Evolutionary conservation across 768 basidiomycete genomes (phyloP).

Genomic region (Tulasnella sp.): DNA sequence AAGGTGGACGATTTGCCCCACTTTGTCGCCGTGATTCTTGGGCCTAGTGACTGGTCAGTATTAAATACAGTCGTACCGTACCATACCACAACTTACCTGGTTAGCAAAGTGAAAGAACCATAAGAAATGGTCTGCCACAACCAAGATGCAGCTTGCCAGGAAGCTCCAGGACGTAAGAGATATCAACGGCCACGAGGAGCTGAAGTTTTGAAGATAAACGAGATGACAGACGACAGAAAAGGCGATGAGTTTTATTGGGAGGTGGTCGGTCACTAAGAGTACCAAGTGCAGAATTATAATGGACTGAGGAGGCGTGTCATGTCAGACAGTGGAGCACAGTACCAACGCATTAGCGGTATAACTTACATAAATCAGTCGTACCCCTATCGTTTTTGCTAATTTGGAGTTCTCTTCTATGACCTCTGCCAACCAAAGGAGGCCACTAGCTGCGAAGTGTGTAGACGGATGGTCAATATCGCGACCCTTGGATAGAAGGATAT

Average conservation of each 20-base stretch:
- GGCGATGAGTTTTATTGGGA: constrained; percentile 61
- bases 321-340: background rate
- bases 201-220: constrained; percentile 90
- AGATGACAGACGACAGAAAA: constrained; percentile 81
- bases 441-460: constrained; percentile 55
- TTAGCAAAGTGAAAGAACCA: constrained; percentile 93
- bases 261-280: constrained; percentile 66
- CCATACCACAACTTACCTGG: constrained; percentile 7
- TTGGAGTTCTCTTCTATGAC: constrained; percentile 89
- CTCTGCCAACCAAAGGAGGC: constrained; percentile 86
- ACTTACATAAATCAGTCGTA: constrained; percentile 77
- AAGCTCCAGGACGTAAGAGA: constrained; percentile 79
- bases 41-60: background rate
- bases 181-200: constrained; percentile 81
- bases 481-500: background rate
- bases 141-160: constrained; percentile 73
- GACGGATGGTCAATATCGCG: too few species aligned
- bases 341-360: background rate
- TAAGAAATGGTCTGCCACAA: constrained; percentile 82
- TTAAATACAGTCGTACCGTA: background rate
- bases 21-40: constrained; percentile 5
- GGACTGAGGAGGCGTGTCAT: constrained; percentile 34
- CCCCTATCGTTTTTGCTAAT: constrained; percentile 69
- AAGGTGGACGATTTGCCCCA: constrained; percentile 13
- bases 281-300: constrained; percentile 70